These are phyloP conservation scores for Podospora tetraspora DNA, from an alignment of 495 filamentous ascomycete species.

Conservation along the genomic window DNA sequence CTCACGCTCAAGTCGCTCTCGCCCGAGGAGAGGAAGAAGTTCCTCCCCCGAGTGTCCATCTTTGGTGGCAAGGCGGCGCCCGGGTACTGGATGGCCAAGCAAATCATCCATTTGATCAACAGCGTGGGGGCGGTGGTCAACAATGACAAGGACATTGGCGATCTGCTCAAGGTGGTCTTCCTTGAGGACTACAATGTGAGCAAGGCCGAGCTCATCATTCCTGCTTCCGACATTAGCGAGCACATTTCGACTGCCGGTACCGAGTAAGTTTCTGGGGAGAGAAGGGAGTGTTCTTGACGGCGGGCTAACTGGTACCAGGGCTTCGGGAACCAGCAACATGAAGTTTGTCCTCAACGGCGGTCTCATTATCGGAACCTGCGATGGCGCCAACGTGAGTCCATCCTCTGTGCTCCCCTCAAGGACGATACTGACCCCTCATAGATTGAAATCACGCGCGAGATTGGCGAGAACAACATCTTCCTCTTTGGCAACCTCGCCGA, in stretches of 20 bases:
- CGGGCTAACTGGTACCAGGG: conserved; percentile 28
- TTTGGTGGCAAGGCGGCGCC: conserved; percentile 97
- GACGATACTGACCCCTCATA: conserved; percentile 28
- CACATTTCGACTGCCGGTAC: conserved; percentile 98
- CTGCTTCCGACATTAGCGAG: conserved; percentile 93
- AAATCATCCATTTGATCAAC: conserved; percentile 95
- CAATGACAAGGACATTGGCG: conserved; percentile 82
- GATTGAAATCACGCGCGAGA: conserved; percentile 98
- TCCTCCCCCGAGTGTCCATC: conserved; percentile 87
- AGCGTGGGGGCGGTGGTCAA: conserved; percentile 88
- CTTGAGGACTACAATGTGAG: conserved; percentile 98
- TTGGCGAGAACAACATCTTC: conserved; percentile 95
- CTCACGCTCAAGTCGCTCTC: conserved; percentile 80
- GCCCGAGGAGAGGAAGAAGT: conserved; percentile 79
- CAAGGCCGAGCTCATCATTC: conserved; percentile 95
- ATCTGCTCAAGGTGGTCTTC: conserved; percentile 94
- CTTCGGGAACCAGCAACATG: conserved; percentile 75
- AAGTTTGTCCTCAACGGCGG: conserved; percentile 98
- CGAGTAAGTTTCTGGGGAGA: conserved; percentile 47
- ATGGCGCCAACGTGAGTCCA: conserved; percentile 84
- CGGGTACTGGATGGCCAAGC: conserved; percentile 99
- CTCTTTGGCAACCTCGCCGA: conserved; percentile 95
- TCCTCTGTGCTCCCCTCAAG: too few species aligned
- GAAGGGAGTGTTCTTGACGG: conserved; percentile 34
- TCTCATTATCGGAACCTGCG: conserved; percentile 94